A percentile compares a stretch with the other conserved stretches of the same genome.
Conservation (phyloP, 257 asterid genomes). For the Nyctanthes arbortristis region DNA sequence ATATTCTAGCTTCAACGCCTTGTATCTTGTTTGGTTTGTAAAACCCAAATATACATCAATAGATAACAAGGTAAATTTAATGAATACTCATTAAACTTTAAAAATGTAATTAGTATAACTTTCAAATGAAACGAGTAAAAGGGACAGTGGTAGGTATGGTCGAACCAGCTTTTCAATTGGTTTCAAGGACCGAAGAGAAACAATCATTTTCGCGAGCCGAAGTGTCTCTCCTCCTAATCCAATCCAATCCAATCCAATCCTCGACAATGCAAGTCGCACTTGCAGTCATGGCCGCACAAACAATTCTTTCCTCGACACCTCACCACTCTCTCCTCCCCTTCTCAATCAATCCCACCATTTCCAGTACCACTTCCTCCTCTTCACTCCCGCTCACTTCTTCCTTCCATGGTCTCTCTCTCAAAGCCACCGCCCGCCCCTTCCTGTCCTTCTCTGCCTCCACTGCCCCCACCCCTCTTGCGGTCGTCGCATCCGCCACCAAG, state of each 20-base stretch:
- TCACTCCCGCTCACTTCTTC: slow-evolving; percentile 49
- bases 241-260: slow-evolving; percentile 11
- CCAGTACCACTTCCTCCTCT: slow-evolving; percentile 32
- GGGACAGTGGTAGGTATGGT: no score
- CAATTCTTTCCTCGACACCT: slow-evolving; percentile 43
- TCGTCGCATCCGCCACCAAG: slow-evolving; percentile 65
- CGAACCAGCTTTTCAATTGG: no score
- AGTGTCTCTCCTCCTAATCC: no score
- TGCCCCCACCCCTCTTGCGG: slow-evolving; percentile 56
- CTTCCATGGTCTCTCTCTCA: slow-evolving; percentile 65
- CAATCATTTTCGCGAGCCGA: no score
- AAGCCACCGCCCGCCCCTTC: slow-evolving; percentile 46
- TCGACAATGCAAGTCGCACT: slow-evolving; percentile 42
- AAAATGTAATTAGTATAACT: no score
- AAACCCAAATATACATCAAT: no score
- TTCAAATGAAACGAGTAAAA: no score
- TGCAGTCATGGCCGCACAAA: slow-evolving; percentile 79
- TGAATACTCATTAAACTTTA: no score
- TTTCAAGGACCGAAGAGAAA: no score
- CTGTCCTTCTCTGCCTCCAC: slow-evolving; percentile 41
- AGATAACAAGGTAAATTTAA: no score
- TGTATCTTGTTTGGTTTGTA: no score
- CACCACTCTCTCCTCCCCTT: slow-evolving; percentile 31
- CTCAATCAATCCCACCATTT: slow-evolving; percentile 36
- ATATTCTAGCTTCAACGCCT: no score